These are phyloP conservation scores for Saksenaea oblongispora DNA, from an alignment of 371 early-diverging fungal species.

Conservation along the genomic window DNA sequence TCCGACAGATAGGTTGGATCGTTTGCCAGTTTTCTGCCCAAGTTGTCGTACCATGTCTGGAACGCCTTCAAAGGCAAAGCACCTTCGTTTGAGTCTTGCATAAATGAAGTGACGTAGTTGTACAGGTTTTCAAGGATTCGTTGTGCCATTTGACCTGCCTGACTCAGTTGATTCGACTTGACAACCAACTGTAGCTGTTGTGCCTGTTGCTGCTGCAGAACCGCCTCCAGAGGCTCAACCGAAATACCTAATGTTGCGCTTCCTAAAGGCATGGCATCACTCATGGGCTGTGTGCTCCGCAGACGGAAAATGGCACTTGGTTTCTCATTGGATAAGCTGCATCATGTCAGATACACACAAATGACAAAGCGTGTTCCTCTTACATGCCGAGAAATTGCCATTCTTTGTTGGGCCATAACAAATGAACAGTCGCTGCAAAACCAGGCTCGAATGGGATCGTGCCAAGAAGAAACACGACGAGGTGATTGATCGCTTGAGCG, in stretches of 20 bases:
- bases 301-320: slow-evolving; percentile 84
- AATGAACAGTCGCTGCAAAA: slow-evolving; percentile 85
- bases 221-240: slow-evolving; percentile 78
- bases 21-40: slow-evolving; percentile 58
- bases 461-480: slow-evolving; percentile 90
- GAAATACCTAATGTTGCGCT: slow-evolving; percentile 88
- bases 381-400: slow-evolving; percentile 89
- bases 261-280: slow-evolving; percentile 13
- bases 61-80: slow-evolving; percentile 74
- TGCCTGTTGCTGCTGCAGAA: slow-evolving; percentile 53
- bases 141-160: slow-evolving; percentile 38
- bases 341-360: background rate
- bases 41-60: slow-evolving; percentile 84
- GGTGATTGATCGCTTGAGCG: slow-evolving; percentile 84
- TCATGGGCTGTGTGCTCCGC: slow-evolving; percentile 11
- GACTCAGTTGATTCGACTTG: slow-evolving; percentile 32
- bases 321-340: slow-evolving; percentile 82
- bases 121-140: slow-evolving; percentile 69
- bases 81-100: slow-evolving; percentile 51
- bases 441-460: slow-evolving; percentile 85
- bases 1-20: slow-evolving; percentile 54
- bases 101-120: slow-evolving; percentile 82
- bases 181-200: slow-evolving; percentile 1
- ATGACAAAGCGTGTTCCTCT: slow-evolving; percentile 3
- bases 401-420: slow-evolving; percentile 81